Conservation (phyloP, 192 early-diverging fungal species). For the Diversispora eburnea region DNA sequence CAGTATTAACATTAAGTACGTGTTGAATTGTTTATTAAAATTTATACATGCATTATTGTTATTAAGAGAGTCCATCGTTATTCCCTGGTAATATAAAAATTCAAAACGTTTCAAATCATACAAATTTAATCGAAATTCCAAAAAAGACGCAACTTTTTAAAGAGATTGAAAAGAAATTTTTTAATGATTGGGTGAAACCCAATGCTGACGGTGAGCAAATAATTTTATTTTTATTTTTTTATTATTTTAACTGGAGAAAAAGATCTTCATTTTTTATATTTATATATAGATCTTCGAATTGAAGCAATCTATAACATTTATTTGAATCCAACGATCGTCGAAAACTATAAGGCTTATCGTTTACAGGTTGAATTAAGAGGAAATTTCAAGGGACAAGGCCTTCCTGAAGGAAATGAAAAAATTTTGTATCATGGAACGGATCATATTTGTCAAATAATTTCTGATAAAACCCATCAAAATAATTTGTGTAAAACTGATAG, state of each 20-base stretch:
- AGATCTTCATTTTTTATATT: background rate
- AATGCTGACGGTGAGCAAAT: background rate
- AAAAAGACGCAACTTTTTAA: background rate
- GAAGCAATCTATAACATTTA: slow-evolving; percentile 15
- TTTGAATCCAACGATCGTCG: background rate
- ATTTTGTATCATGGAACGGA: slow-evolving; percentile 26
- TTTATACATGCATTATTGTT: too few species aligned
- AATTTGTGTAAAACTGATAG: background rate
- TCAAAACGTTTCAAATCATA: background rate
- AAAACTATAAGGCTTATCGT: slow-evolving; percentile 8
- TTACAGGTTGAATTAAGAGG: background rate
- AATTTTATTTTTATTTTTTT: background rate
- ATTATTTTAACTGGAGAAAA: too few species aligned
- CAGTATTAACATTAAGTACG: too few species aligned
- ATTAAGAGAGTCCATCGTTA: background rate
- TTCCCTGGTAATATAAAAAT: background rate
- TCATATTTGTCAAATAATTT: slow-evolving; percentile 3
- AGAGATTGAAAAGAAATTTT: background rate
- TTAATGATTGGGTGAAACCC: slow-evolving; percentile 13
- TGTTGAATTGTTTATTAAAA: too few species aligned
- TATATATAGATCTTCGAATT: slow-evolving; percentile 1
- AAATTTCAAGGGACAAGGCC: background rate
- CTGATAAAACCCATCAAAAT: background rate
- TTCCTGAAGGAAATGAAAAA: slow-evolving; percentile 11
- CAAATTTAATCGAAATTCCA: background rate